Percentiles rank a stretch among this genome's conserved stretches.
phyloP scores from a whole-genome alignment of 768 basidiomycete species.

The Hericium erinaceus region DNA sequence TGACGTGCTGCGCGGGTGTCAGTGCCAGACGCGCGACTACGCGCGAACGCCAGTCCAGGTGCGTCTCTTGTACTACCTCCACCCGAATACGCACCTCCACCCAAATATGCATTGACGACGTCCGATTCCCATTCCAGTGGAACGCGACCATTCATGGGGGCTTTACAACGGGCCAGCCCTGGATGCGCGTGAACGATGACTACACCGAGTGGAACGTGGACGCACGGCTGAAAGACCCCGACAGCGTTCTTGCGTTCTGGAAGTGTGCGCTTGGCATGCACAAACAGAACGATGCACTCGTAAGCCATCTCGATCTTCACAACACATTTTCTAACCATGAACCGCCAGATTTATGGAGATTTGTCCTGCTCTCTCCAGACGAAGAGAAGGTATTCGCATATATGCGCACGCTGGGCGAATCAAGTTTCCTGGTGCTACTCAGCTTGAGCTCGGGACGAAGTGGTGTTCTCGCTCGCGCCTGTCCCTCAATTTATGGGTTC shows the following conservation, averaged over 20 bases:
- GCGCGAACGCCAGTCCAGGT: conserved; percentile 62
- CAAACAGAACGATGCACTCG: conserved; percentile 44
- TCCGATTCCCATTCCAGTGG: conserved; percentile 36
- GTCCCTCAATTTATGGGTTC: neutral
- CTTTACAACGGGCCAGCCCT: conserved; percentile 56
- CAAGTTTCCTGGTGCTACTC: conserved; percentile 32
- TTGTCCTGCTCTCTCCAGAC: conserved; percentile 39
- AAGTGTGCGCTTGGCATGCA: conserved; percentile 43
- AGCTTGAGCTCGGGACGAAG: conserved; percentile 30
- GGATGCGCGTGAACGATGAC: conserved; percentile 72
- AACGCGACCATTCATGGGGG: conserved; percentile 44
- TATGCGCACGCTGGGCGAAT: conserved; percentile 28
- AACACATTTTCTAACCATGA: neutral
- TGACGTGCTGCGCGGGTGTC: conserved; percentile 47
- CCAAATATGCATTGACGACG: neutral
- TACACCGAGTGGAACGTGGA: conserved; percentile 50
- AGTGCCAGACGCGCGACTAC: conserved; percentile 62
- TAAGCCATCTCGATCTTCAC: conserved; percentile 21
- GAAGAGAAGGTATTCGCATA: conserved; percentile 50
- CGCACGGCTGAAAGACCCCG: conserved; percentile 33
- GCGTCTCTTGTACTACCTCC: too few relatives aligned
- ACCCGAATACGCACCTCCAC: too few relatives aligned
- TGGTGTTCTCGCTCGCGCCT: neutral
- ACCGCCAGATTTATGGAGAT: conserved; percentile 46
- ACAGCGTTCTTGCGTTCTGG: conserved; percentile 55